Conservation (phyloP, 345 rosid species). For the Dipteronia dyeriana region DNA sequence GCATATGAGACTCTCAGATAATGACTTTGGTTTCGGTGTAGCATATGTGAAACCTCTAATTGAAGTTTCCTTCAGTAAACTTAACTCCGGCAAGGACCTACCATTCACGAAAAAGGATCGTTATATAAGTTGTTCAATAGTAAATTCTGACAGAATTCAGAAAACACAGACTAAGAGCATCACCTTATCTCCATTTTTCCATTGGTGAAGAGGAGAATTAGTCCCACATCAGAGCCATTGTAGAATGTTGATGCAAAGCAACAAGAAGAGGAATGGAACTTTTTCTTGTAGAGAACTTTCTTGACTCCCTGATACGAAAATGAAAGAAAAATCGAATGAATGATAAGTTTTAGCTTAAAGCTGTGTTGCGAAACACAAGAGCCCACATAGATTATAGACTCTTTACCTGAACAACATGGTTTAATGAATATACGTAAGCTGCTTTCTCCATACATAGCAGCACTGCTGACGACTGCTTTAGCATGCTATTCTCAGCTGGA, state of each 20-base stretch:
- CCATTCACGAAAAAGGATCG: conserved; percentile 4
- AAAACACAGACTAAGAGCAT: conserved; percentile 2
- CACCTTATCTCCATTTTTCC: conserved; percentile 89
- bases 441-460: conserved; percentile 88
- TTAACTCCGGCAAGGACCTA: conserved; percentile 83
- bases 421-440: conserved; percentile 68
- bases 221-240: conserved; percentile 62
- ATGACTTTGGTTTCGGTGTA: conserved; percentile 45
- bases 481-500: conserved; percentile 42
- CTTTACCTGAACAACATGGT: conserved; percentile 70
- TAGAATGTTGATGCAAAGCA: conserved; percentile 82
- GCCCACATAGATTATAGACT: background rate
- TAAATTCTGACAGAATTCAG: background rate
- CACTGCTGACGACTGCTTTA: conserved; percentile 50
- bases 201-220: conserved; percentile 59
- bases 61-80: conserved; percentile 59
- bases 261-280: conserved; percentile 63
- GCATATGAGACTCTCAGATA: conserved; percentile 53
- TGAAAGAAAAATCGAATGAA: conserved; percentile 1
- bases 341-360: background rate
- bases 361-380: background rate
- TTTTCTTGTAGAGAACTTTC: conserved; percentile 83
- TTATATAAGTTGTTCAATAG: background rate
- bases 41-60: conserved; percentile 64
- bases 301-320: conserved; percentile 59